Evolutionary conservation across 2,329 filamentous ascomycete species (phyloP).

Genomic region (Botryosphaeria dothidea): DNA sequence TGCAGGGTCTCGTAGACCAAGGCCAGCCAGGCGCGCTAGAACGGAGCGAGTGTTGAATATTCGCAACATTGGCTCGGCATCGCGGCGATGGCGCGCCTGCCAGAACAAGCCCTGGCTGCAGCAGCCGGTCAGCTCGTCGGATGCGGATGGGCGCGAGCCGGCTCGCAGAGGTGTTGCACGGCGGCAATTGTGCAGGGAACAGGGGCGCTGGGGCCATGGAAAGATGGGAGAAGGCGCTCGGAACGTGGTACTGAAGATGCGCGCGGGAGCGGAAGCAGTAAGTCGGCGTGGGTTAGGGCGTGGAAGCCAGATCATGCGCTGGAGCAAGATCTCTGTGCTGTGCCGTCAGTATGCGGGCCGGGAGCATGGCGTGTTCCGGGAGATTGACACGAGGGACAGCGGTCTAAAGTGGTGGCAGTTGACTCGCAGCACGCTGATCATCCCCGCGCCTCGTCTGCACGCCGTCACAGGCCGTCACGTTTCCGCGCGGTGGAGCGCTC

Average conservation of each 20-base stretch:
- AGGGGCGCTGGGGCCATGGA: background rate
- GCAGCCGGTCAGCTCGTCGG: conserved; percentile 6
- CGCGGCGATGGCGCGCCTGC: background rate
- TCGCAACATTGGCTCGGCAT: background rate
- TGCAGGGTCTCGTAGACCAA: background rate
- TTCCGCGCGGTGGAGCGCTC: conserved; percentile 7
- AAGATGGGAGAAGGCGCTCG: background rate
- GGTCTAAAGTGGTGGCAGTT: conserved; percentile 7
- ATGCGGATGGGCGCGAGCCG: background rate
- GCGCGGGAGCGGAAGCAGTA: conserved; percentile 3
- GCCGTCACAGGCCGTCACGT: conserved; percentile 6
- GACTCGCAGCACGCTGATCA: conserved; percentile 18
- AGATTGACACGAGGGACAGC: conserved; percentile 14
- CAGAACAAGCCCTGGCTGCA: conserved; percentile 7
- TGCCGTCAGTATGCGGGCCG: conserved; percentile 17
- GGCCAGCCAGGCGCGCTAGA: background rate
- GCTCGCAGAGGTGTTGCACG: background rate
- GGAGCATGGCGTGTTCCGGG: conserved; percentile 15
- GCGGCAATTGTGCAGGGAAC: background rate
- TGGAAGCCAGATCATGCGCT: conserved; percentile 10
- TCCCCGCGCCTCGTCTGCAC: conserved; percentile 13
- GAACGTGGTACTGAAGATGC: too few species aligned
- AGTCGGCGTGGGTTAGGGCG: background rate
- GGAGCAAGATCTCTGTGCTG: conserved; percentile 10
- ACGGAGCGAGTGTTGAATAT: background rate